These are phyloP conservation scores for Mariannaea sp. DNA, from an alignment of 2,329 filamentous ascomycete species.

Conservation along the genomic window DNA sequence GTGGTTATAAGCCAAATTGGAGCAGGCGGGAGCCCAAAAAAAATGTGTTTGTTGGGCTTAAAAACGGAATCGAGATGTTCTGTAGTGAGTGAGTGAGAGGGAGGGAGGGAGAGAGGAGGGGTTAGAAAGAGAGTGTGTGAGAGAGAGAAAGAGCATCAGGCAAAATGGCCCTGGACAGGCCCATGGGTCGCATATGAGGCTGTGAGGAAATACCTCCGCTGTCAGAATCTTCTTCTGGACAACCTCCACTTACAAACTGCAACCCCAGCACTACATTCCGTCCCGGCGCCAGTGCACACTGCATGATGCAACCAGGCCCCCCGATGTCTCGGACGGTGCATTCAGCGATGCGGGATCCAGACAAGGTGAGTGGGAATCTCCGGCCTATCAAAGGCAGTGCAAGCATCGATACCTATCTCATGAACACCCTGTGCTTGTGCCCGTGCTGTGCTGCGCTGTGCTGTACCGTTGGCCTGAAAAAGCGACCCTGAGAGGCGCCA, in stretches of 20 bases:
- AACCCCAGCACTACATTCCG: no score
- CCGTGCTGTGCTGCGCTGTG: no score
- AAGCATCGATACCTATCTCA: neutral
- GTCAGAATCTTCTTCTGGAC: neutral
- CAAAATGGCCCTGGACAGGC: no score
- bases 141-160: neutral
- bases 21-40: neutral
- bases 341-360: neutral
- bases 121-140: neutral
- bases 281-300: no score
- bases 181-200: no score
- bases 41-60: neutral
- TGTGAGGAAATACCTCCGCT: neutral
- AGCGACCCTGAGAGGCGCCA: neutral
- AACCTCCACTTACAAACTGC: no score
- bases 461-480: neutral
- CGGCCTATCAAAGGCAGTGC: neutral
- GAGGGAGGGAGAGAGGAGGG: neutral
- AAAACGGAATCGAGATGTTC: neutral
- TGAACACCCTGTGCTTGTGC: no score
- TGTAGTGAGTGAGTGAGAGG: neutral
- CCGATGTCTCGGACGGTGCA: no score
- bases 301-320: no score
- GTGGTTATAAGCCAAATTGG: constrained; percentile 9
- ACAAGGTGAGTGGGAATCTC: neutral